A percentile compares a stretch with the other conserved stretches of the same genome.
phyloP scores from a whole-genome alignment of 2,329 filamentous ascomycete genomes.

The Rutstroemia sydowiana region DNA sequence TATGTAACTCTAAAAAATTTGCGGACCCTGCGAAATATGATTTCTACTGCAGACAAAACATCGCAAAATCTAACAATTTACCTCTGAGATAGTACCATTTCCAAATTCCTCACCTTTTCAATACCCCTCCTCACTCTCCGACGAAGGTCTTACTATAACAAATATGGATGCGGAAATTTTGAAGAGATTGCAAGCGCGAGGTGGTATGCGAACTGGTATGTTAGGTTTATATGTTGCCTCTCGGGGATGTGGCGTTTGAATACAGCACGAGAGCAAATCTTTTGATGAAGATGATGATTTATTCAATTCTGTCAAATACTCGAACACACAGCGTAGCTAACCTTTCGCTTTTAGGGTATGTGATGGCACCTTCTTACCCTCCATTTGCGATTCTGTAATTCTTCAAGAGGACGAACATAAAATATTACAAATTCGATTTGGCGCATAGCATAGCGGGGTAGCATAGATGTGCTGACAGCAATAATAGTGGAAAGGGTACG shows the following conservation, averaged over 20 bases:
- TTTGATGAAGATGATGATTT: too few relatives aligned
- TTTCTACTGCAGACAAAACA: background rate
- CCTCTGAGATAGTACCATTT: constrained; percentile 8
- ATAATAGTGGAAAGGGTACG: constrained; percentile 80
- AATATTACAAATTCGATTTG: background rate
- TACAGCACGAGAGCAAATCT: too few relatives aligned
- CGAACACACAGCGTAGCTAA: background rate
- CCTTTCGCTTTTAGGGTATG: constrained; percentile 18
- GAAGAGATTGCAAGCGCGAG: constrained; percentile 56
- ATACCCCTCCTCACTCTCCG: constrained; percentile 16
- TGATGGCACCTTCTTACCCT: constrained; percentile 7
- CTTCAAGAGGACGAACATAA: background rate
- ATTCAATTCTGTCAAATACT: background rate
- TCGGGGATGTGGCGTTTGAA: too few relatives aligned
- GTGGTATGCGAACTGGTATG: constrained; percentile 24
- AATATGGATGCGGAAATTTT: constrained; percentile 61
- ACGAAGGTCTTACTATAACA: constrained; percentile 30
- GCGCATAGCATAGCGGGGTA: constrained; percentile 11
- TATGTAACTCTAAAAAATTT: constrained; percentile 11
- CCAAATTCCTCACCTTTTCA: constrained; percentile 8
- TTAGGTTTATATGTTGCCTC: background rate
- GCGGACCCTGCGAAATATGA: background rate
- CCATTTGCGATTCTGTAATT: background rate
- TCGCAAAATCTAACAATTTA: constrained; percentile 2
- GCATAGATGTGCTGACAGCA: constrained; percentile 22